These are phyloP conservation scores for Letharia columbiana DNA, from an alignment of 495 filamentous ascomycete species.

Conservation along the genomic window DNA sequence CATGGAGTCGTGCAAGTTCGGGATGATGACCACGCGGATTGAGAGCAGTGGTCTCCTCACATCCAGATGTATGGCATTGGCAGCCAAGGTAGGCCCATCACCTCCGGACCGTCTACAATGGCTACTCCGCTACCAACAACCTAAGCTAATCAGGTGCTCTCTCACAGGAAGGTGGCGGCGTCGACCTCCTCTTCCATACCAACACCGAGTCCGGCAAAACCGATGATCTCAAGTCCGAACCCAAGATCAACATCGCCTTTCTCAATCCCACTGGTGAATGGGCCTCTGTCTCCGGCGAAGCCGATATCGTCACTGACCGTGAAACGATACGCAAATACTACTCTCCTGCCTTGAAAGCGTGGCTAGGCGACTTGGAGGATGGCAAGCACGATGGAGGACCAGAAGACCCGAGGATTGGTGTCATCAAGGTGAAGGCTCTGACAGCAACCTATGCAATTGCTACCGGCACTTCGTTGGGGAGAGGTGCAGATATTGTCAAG, in stretches of 20 bases:
- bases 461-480: slow-evolving; percentile 42
- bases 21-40: slow-evolving; percentile 63
- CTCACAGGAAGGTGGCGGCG: slow-evolving; percentile 59
- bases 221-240: slow-evolving; percentile 65
- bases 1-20: slow-evolving; percentile 83
- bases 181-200: slow-evolving; percentile 88
- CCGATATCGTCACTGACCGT: slow-evolving; percentile 59
- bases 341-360: slow-evolving; percentile 64
- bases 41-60: slow-evolving; percentile 64
- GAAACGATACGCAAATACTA: slow-evolving; percentile 68
- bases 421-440: slow-evolving; percentile 41
- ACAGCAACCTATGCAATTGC: slow-evolving; percentile 40
- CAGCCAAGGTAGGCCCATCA: slow-evolving; percentile 55
- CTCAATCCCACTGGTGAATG: slow-evolving; percentile 63
- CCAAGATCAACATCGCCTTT: slow-evolving; percentile 74
- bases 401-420: slow-evolving; percentile 67
- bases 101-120: not conserved
- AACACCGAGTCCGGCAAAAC: slow-evolving; percentile 93
- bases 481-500: slow-evolving; percentile 64
- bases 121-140: not conserved
- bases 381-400: slow-evolving; percentile 76
- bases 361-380: slow-evolving; percentile 87
- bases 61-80: slow-evolving; percentile 83
- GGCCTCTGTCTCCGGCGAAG: slow-evolving; percentile 73
- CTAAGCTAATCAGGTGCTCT: not conserved